phyloP scores from a whole-genome alignment of 257 asterid genomes.

The Coffea canephora region DNA sequence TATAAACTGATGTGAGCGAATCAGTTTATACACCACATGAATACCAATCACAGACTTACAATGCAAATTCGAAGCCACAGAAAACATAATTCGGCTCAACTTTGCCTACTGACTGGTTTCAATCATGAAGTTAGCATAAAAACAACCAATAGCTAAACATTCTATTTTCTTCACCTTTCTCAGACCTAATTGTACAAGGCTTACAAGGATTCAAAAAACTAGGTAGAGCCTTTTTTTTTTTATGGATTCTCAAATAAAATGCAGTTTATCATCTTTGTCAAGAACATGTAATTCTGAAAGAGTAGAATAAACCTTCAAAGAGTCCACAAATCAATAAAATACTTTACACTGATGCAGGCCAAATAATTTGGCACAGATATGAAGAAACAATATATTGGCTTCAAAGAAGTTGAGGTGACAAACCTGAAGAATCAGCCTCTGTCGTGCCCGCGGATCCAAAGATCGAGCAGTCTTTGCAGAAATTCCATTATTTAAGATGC shows the following conservation, averaged over 20 bases:
- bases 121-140: not conserved
- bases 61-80: not conserved
- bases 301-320: not conserved
- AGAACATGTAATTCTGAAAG: not conserved
- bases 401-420: constrained; percentile 1
- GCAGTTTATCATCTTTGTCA: not conserved
- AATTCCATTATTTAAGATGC: constrained; percentile 49
- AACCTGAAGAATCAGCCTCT: constrained; percentile 59
- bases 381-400: not conserved
- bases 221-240: not conserved
- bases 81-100: not conserved
- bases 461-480: constrained; percentile 46
- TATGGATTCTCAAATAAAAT: not conserved
- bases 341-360: not conserved
- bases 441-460: constrained; percentile 48
- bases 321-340: not conserved
- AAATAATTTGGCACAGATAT: not conserved
- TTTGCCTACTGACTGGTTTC: not conserved
- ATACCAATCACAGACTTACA: not conserved
- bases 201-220: not conserved
- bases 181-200: not conserved
- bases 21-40: constrained; percentile 1
- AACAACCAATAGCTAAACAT: not conserved
- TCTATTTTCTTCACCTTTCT: not conserved
- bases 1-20: not conserved